Percentiles rank a stretch among this genome's conserved stretches.
Evolutionary conservation across 164 flowering plant genomes (phyloP).

Genomic region (Magnolia changhungtana): DNA sequence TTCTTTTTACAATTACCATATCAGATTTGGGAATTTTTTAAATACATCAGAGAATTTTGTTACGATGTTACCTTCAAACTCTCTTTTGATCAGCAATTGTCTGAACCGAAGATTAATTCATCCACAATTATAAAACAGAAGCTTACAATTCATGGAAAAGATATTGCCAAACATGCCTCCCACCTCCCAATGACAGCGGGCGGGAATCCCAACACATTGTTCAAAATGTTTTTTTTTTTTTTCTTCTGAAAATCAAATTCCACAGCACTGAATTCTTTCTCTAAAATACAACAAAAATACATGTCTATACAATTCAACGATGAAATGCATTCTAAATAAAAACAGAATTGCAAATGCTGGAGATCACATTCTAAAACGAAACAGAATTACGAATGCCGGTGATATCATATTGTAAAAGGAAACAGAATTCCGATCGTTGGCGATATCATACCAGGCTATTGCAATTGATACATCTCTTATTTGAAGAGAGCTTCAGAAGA

Average conservation of each 20-base stretch:
- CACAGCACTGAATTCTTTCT: neutral
- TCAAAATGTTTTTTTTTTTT: neutral
- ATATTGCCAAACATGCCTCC: no score
- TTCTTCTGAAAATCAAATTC: neutral
- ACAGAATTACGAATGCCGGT: neutral
- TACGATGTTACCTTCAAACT: neutral
- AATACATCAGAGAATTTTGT: neutral
- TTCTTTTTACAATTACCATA: no score
- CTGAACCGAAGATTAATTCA: neutral
- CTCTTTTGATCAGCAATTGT: neutral
- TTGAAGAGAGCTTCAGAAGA: conserved; percentile 70
- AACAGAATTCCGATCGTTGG: conserved; percentile 5
- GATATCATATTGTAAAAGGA: neutral
- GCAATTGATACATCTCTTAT: conserved; percentile 85
- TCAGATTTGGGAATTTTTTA: no score
- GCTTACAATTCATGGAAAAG: neutral
- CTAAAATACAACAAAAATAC: neutral
- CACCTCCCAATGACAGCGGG: no score
- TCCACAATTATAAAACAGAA: neutral
- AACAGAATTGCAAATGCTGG: neutral
- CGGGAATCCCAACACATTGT: no score
- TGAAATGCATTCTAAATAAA: neutral
- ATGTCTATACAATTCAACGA: neutral
- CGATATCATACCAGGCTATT: conserved; percentile 67
- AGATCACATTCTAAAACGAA: neutral